Evolutionary conservation across 164 flowering plant species (phyloP).

Genomic region (Vitis labrusca): DNA sequence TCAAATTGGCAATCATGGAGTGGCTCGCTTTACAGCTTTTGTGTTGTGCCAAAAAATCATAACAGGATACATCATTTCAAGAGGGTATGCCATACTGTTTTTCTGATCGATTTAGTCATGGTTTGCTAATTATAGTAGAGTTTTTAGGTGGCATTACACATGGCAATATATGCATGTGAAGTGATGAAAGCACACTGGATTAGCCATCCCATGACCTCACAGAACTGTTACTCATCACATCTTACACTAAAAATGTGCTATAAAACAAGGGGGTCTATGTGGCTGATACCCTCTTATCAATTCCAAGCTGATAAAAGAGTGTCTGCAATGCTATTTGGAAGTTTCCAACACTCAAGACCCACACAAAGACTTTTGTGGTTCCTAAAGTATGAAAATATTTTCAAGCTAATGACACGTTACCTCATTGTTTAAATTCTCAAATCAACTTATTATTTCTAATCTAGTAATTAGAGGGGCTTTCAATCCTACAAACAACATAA

Average conservation of each 20-base stretch:
- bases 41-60: neutral
- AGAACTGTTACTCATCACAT: neutral
- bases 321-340: constrained; percentile 9
- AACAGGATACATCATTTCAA: constrained; percentile 7
- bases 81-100: neutral
- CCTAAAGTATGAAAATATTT: neutral
- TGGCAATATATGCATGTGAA: constrained; percentile 2
- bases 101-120: constrained; percentile 2
- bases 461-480: neutral
- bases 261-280: constrained; percentile 14
- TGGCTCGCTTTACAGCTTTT: constrained; percentile 18
- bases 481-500: too few species aligned
- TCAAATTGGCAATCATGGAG: constrained; percentile 22
- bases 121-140: constrained; percentile 13
- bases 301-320: constrained; percentile 7
- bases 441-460: neutral
- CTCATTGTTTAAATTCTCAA: constrained; percentile 9
- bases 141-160: constrained; percentile 17
- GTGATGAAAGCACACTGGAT: constrained; percentile 1
- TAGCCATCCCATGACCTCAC: constrained; percentile 15
- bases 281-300: constrained; percentile 9
- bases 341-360: constrained; percentile 11
- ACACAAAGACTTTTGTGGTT: neutral
- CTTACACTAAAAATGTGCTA: constrained; percentile 8
- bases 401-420: constrained; percentile 6